Evolutionary conservation across 139 green algal genomes (phyloP).

Genomic region (Asterochloris sp.): DNA sequence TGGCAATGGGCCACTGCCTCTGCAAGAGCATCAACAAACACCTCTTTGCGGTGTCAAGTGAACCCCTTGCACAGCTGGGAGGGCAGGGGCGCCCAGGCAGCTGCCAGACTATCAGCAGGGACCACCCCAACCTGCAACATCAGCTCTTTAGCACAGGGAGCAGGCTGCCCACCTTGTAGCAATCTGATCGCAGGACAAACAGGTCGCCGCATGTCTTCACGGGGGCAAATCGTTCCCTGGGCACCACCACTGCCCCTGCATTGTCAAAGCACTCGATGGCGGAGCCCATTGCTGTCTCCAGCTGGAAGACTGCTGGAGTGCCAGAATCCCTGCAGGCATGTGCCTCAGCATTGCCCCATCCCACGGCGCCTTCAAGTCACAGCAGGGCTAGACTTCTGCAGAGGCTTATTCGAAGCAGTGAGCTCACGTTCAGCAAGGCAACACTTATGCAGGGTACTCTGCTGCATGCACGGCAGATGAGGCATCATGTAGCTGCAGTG

Average conservation of each 20-base stretch:
- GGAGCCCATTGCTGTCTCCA: slow-evolving; percentile 88
- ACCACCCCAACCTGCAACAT: not conserved
- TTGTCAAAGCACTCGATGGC: slow-evolving; percentile 90
- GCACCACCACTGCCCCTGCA: slow-evolving; percentile 82
- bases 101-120: not conserved
- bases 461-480: too few relatives aligned
- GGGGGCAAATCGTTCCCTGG: slow-evolving; percentile 84
- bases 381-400: too few relatives aligned
- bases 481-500: too few relatives aligned
- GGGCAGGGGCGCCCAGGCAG: too few relatives aligned
- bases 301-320: slow-evolving; percentile 77
- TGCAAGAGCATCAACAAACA: too few relatives aligned
- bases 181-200: slow-evolving; percentile 75
- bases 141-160: not conserved
- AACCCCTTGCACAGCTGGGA: too few relatives aligned
- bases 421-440: too few relatives aligned
- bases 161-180: slow-evolving; percentile 27
- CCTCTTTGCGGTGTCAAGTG: too few relatives aligned
- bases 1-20: too few relatives aligned
- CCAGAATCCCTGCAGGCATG: slow-evolving; percentile 48
- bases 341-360: not conserved
- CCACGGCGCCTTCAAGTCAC: too few relatives aligned
- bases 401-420: too few relatives aligned
- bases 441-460: too few relatives aligned
- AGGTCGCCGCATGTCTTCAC: slow-evolving; percentile 93